Conservation (phyloP, 1,284 basidiomycete genomes). For the Marasmius sp. region DNA sequence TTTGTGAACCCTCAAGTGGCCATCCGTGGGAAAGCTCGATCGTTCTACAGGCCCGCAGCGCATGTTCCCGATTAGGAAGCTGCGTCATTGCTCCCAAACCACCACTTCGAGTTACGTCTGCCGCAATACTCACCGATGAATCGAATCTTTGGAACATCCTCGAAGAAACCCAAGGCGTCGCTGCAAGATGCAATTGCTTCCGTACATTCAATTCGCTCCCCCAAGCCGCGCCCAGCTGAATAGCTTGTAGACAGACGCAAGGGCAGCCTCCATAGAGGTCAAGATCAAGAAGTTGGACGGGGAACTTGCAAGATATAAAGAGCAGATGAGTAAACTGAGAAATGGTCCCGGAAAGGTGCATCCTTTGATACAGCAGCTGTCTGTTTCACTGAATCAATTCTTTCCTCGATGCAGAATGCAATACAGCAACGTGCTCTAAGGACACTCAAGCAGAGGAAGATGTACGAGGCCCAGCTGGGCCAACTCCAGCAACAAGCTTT, state of each 20-base stretch:
- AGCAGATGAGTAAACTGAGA: conserved; percentile 93
- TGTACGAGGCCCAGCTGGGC: conserved; percentile 92
- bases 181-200: conserved; percentile 91
- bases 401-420: conserved; percentile 57
- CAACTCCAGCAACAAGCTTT: conserved; percentile 95
- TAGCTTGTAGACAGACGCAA: conserved; percentile 74
- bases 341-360: conserved; percentile 95
- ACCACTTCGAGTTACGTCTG: not conserved
- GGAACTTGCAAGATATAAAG: conserved; percentile 90
- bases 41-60: no score
- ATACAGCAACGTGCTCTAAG: conserved; percentile 95
- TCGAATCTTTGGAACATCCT: conserved; percentile 78
- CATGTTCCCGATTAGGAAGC: not conserved
- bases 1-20: not conserved
- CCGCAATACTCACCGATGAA: conserved; percentile 50
- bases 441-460: conserved; percentile 92
- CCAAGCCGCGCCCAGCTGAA: conserved; percentile 16
- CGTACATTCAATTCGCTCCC: conserved; percentile 43
- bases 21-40: not conserved
- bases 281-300: conserved; percentile 97
- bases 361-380: not conserved
- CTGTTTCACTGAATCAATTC: not conserved
- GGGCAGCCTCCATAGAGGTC: conserved; percentile 91
- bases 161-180: conserved; percentile 83
- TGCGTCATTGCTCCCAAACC: not conserved